These are phyloP conservation scores for Allium sativum DNA, from an alignment of 106 monocot species.

Conservation along the genomic window DNA sequence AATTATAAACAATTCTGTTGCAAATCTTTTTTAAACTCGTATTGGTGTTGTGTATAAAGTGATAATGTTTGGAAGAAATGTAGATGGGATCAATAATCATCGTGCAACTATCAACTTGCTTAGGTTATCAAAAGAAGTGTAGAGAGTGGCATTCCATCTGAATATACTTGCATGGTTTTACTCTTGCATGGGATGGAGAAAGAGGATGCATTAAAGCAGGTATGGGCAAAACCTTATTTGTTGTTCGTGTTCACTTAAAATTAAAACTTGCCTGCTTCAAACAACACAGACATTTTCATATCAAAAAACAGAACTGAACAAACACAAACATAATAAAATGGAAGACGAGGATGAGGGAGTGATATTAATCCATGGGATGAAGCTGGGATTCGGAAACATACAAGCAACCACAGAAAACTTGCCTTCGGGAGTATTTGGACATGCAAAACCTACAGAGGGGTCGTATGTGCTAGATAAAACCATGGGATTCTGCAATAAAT, in stretches of 20 bases:
- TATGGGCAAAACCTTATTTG: constrained; percentile 7
- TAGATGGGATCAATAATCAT: too few relatives aligned
- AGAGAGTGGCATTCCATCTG: constrained; percentile 48
- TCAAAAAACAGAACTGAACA: constrained; percentile 26
- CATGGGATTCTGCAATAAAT: constrained; percentile 40
- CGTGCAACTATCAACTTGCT: too few relatives aligned
- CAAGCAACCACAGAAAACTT: constrained; percentile 56
- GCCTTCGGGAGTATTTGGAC: constrained; percentile 28
- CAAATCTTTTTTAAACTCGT: too few relatives aligned
- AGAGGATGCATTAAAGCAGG: constrained; percentile 28
- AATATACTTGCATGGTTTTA: constrained; percentile 56
- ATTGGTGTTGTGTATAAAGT: too few relatives aligned
- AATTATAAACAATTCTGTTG: too few relatives aligned
- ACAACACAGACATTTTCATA: neutral
- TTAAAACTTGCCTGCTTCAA: neutral
- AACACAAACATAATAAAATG: constrained; percentile 11
- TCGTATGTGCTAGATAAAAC: constrained; percentile 29
- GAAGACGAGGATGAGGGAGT: constrained; percentile 4
- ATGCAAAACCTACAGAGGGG: constrained; percentile 13
- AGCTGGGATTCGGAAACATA: constrained; percentile 61
- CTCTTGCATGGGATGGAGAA: constrained; percentile 16
- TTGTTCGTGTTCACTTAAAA: neutral
- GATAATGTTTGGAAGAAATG: too few relatives aligned
- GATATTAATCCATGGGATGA: constrained; percentile 12
- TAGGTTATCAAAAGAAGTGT: constrained; percentile 57